Base-by-base conservation (phyloP, 192 early-diverging fungal genomes). In the Coemansia sp. region DNA sequence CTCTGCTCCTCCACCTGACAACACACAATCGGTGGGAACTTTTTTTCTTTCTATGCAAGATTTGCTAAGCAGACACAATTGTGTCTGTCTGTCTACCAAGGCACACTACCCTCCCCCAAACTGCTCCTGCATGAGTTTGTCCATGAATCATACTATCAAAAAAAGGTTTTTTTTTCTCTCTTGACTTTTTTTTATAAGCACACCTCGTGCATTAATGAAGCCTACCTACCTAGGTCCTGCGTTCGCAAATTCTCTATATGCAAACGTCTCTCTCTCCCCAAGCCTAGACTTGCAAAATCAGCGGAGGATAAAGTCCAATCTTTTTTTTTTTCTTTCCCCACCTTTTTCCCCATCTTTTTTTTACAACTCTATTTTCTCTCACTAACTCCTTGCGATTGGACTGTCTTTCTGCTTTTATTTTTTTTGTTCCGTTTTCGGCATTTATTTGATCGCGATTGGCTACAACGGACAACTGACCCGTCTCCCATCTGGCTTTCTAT, bases 241-340 rank as follows among this genome's bases (percentile, higher is more conserved):
- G 20, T 49, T 49, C 18, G 46, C n/a, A 20, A 15, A 43, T 20
- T 49, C 46, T n/a, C 16, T 49, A 20, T 44, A 43, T 65, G 43
- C 18, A 43, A 61, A 11, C 6, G 12, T 12, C 7, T 63, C 5
- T 46, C 5, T 18, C 15, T 18, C 15, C 3, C 44, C 12, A 15
- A 46, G 64, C 46, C 46, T 65, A 47, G 64, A 41, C 42, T 5
- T 6, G 27, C n/a, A 44, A 18, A 43, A 13, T 4, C 42, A 12
- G 42, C 42, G 42, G 42, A 16, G 63, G 63, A 64, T 29, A 65
- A 44, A 47, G 44, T 49, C 12, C 22, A 34, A 54, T 34, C 29
- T 36, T 38, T 34, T 10, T 66, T 67, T 68, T 44, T 24, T 20
- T 16, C 40, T 59, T 38, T 20, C 22, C 54, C 40, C 41, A 22